Evolutionary conservation across 2,329 filamentous ascomycete genomes (phyloP), one percentile per base, ranked within the genome.

Genomic region (Ilyonectria sp.): DNA sequence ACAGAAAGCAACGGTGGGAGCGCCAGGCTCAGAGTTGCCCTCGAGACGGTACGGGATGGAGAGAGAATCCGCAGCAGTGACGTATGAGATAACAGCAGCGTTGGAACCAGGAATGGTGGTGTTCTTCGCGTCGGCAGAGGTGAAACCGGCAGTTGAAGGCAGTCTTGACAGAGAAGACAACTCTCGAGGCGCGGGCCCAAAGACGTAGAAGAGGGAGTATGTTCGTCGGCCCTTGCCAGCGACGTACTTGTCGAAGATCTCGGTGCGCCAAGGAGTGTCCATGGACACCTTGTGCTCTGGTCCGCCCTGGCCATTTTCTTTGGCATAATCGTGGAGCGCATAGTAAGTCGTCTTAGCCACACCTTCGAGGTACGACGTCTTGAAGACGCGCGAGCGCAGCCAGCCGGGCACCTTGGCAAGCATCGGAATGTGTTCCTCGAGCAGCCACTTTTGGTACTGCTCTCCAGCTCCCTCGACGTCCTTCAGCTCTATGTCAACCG

Each of bases 191-290:
- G 89, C 93, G 0, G 92, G 87, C 0, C 93, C 93, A 75, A 97
- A 97, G 11, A 92, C 90, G 79, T 96, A 95, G 79, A 93, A 93
- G 69, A 95, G 88, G 37, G 88, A 84, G 80, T 93, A 96, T 0
- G 86, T 85, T 19, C 92, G 86, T 50, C 89, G 85, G 11, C 81
- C 84, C 74, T 88, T 89, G 53, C 83, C 80, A 23, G 84, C 86
- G 11, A 93, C 86, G 15, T 89, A 86, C 37, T 90, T 87, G 21
- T 81, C 79, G 73, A 88, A 87, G 40, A 94, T 84, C 56, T 90
- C 85, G 3, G 85, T 83, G 17, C 86, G 82, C 87, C 91, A 90
- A 1, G 87, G 83, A 1, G 92, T 94, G 11, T 85, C 82, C 72
- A 85, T 89, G 1, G 91, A 86, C 0, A 90, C 89, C 75, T 89